Evolutionary conservation across 1,139 yeast species (phyloP).

Genomic region (Pichia norvegensis): DNA sequence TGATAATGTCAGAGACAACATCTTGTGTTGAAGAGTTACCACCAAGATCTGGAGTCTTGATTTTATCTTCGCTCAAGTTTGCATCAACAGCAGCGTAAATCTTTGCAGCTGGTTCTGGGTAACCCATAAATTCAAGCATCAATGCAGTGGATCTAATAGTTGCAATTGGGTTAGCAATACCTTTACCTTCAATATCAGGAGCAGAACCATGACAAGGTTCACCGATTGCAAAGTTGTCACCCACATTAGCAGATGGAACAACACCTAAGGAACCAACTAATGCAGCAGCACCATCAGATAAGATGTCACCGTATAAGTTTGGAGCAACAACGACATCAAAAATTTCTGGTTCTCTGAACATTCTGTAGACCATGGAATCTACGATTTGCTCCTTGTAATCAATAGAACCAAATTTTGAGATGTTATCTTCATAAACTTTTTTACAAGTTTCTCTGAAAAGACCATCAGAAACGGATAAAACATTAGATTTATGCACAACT

Average conservation of each 20-base stretch:
- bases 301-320: slow-evolving; percentile 92
- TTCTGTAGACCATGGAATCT: slow-evolving; percentile 96
- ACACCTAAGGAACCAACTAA: slow-evolving; percentile 96
- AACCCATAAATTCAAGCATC: slow-evolving; percentile 95
- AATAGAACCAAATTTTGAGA: slow-evolving; percentile 47
- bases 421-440: slow-evolving; percentile 62
- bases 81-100: slow-evolving; percentile 94
- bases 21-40: slow-evolving; percentile 81
- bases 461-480: slow-evolving; percentile 87
- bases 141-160: slow-evolving; percentile 95
- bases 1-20: slow-evolving; percentile 73
- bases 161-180: slow-evolving; percentile 94
- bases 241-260: slow-evolving; percentile 97
- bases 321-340: slow-evolving; percentile 98
- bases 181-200: slow-evolving; percentile 94
- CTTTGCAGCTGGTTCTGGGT: slow-evolving; percentile 80
- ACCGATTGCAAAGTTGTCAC: slow-evolving; percentile 92
- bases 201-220: slow-evolving; percentile 99
- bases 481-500: slow-evolving; percentile 94
- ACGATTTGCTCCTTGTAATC: slow-evolving; percentile 90
- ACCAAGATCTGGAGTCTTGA: slow-evolving; percentile 93
- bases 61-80: slow-evolving; percentile 68
- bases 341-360: slow-evolving; percentile 96
- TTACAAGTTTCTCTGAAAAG: slow-evolving; percentile 89
- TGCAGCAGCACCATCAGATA: slow-evolving; percentile 99